A percentile compares a stretch with the other conserved stretches of the same genome.
Evolutionary conservation across 768 basidiomycete genomes (phyloP).

Genomic region (Boletus sp.): DNA sequence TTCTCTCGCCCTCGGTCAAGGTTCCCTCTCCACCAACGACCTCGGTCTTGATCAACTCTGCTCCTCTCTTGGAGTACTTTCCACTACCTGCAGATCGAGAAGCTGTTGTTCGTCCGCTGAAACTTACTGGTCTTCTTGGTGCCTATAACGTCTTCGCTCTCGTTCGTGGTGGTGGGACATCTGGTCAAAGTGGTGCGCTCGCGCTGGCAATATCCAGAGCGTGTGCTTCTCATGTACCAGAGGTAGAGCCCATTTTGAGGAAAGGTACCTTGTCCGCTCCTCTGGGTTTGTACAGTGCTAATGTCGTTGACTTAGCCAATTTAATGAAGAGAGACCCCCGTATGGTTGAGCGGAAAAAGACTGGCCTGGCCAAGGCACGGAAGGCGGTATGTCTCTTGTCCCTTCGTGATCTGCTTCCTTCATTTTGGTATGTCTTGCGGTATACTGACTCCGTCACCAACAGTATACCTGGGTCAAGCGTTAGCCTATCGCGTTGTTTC

Average conservation of each 20-base stretch:
- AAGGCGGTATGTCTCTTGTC: slow-evolving; percentile 66
- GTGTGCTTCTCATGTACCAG: slow-evolving; percentile 68
- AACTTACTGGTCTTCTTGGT: slow-evolving; percentile 78
- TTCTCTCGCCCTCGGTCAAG: slow-evolving; percentile 19
- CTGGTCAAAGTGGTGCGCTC: slow-evolving; percentile 89
- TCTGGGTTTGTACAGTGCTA: not conserved
- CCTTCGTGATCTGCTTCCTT: not conserved
- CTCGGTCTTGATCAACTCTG: slow-evolving; percentile 81
- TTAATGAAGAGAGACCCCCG: slow-evolving; percentile 88
- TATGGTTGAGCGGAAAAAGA: slow-evolving; percentile 99
- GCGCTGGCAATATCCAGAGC: slow-evolving; percentile 76
- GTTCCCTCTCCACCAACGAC: slow-evolving; percentile 46
- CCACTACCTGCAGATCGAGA: slow-evolving; percentile 73
- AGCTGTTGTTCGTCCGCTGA: slow-evolving; percentile 77
- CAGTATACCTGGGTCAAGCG: slow-evolving; percentile 98
- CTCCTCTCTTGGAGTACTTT: slow-evolving; percentile 80
- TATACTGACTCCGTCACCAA: slow-evolving; percentile 9
- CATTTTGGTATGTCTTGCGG: not conserved
- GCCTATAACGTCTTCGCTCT: slow-evolving; percentile 79
- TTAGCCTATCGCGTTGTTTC: slow-evolving; percentile 36
- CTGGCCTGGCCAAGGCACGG: slow-evolving; percentile 87
- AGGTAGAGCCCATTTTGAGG: slow-evolving; percentile 60
- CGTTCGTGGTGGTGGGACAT: slow-evolving; percentile 84
- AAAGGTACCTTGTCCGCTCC: slow-evolving; percentile 48
- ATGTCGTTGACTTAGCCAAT: slow-evolving; percentile 54